Evolutionary conservation across 805 yeast species (phyloP), one percentile per base, ranked within the genome.

Genomic region (Candida khao-thaluensis): DNA sequence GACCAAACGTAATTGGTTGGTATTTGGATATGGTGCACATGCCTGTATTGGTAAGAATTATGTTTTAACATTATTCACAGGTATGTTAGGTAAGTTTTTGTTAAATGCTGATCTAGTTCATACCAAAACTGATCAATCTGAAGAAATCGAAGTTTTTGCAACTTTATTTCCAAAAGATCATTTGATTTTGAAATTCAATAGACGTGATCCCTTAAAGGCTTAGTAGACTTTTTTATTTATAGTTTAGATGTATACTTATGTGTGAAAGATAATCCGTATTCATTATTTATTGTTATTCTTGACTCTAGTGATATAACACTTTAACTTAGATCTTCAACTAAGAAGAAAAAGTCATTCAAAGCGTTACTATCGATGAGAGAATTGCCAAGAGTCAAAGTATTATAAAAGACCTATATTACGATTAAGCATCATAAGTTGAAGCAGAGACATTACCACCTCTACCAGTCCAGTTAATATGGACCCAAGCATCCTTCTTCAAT

Each of bases 401-500:
- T n/a, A n/a, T n/a, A n/a, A n/a, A n/a, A n/a, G 12, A 31, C 24
- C 17, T 22, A 21, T 31, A 31, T 31, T 25, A 35, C 33, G 30
- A 34, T 40, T 78, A 91, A 71, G 97, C 98, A 59, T 82, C 82
- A 72, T 91, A 91, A 57, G 95, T 87, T 35, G 95, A 74, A 49
- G 99, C 96, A 56, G 96, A 85, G 53, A 90, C 86, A 72, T 93
- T 82, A 77, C 99, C 99, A 73, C 99, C 98, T 60, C 81, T 82
- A 69, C 98, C 98, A 53, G 98, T 91, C 99, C 99, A 91, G 93
- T 91, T 91, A 63, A 93, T 77, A 76, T 91, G 99, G 69, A 91
- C 84, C 75, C 83, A 81, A 53, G 79, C 72, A 59, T 77, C 93
- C 52, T 71, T 81, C 73, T 93, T 91, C 71, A 85, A 77, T 63